Percentiles rank a stretch among this genome's conserved stretches.
Evolutionary conservation across 345 rosid genomes (phyloP).

Genomic region (Nephelium lappaceum): DNA sequence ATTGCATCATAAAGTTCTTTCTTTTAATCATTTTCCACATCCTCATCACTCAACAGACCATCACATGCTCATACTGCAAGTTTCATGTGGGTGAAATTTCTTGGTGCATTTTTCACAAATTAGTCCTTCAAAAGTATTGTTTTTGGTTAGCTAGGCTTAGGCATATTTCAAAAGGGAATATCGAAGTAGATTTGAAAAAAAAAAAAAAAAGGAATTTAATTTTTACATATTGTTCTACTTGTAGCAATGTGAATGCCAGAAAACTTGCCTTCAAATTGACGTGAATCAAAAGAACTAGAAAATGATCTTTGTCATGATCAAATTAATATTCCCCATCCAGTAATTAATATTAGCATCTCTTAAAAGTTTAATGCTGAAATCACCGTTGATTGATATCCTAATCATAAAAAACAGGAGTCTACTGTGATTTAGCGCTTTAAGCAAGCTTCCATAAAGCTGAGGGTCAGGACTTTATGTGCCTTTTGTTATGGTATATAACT

Average conservation of each 20-base stretch:
- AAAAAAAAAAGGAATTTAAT: neutral
- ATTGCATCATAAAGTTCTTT: neutral
- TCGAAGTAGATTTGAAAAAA: no score
- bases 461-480: neutral
- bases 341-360: neutral
- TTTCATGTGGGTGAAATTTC: neutral
- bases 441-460: neutral
- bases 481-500: no score
- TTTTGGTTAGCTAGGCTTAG: neutral
- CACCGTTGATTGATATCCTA: neutral
- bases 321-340: neutral
- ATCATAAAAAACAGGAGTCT: neutral
- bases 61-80: neutral
- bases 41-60: neutral
- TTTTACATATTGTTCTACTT: neutral
- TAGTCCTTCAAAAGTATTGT: neutral
- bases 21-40: no score
- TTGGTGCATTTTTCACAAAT: neutral
- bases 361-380: neutral
- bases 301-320: neutral
- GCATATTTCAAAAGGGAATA: neutral
- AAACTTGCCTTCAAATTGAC: neutral
- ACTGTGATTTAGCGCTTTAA: neutral
- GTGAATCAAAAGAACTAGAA: neutral
- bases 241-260: neutral